Percentiles rank a stretch among this genome's conserved stretches.
Conservation (phyloP, 352 stramenopile species). For the Phytopythium montanum region DNA sequence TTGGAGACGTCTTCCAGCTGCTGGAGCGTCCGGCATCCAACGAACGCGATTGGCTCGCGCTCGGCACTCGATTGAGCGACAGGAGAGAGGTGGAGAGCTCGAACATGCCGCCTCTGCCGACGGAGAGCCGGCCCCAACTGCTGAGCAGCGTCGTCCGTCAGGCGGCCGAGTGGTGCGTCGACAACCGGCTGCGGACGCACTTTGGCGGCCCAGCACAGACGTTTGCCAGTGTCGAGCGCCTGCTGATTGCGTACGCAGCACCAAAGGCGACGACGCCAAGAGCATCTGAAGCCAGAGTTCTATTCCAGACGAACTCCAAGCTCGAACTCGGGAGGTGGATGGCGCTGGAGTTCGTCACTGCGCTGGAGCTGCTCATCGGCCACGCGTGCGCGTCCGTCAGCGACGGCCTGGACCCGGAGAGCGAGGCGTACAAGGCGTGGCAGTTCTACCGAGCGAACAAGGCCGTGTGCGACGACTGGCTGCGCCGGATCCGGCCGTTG, state of each 20-base stretch:
- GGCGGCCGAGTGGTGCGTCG: conserved; percentile 64
- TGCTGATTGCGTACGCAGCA: conserved; percentile 41
- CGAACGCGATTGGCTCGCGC: conserved; percentile 30
- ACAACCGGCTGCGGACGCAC: conserved; percentile 69
- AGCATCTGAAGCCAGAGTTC: not conserved
- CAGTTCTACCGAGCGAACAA: conserved; percentile 67
- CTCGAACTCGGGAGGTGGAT: conserved; percentile 28
- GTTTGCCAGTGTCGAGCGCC: conserved; percentile 70
- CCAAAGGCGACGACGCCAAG: not conserved
- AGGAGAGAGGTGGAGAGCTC: conserved; percentile 9
- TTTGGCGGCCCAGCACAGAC: conserved; percentile 71
- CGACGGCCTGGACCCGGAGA: conserved; percentile 28
- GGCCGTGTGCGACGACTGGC: conserved; percentile 68
- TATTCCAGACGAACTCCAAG: not conserved
- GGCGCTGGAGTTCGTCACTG: conserved; percentile 51
- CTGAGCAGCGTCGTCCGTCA: conserved; percentile 34
- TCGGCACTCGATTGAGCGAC: conserved; percentile 15
- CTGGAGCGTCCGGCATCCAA: conserved; percentile 25
- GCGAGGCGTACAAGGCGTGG: conserved; percentile 35
- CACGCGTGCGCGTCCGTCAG: conserved; percentile 19
- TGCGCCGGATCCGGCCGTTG: conserved; percentile 53
- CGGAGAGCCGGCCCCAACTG: conserved; percentile 16
- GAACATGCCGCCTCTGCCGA: not conserved
- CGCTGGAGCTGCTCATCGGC: conserved; percentile 43
- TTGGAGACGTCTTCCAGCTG: conserved; percentile 38